Evolutionary conservation across 2,329 filamentous ascomycete genomes (phyloP).

Genomic region (Graphilbum fragrans): DNA sequence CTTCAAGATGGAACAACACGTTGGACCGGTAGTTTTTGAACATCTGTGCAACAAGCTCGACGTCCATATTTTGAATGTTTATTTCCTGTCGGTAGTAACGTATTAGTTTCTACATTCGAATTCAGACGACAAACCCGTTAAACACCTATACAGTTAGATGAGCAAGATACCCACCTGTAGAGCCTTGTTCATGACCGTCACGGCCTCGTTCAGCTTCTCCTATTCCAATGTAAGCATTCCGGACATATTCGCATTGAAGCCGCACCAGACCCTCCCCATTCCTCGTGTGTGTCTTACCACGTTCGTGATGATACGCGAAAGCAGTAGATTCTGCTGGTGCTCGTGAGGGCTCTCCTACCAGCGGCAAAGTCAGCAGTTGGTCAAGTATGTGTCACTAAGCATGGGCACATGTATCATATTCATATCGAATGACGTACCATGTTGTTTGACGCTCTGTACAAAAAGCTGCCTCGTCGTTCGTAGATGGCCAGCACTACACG

Average conservation of each 20-base stretch:
- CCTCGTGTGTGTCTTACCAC: slow-evolving; percentile 53
- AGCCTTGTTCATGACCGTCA: slow-evolving; percentile 84
- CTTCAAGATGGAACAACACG: slow-evolving; percentile 92
- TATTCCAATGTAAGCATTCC: slow-evolving; percentile 21
- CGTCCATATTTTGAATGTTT: slow-evolving; percentile 98
- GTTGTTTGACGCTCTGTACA: too few relatives aligned
- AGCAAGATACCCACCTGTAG: slow-evolving; percentile 51
- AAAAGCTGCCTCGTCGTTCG: too few relatives aligned
- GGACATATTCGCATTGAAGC: background rate
- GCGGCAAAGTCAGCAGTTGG: background rate
- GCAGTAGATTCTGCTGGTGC: slow-evolving; percentile 86
- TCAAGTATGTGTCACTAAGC: too few relatives aligned
- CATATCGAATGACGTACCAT: too few relatives aligned
- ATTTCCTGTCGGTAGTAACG: slow-evolving; percentile 54
- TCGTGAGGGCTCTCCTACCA: slow-evolving; percentile 85
- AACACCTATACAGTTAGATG: too few relatives aligned
- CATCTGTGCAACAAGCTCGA: slow-evolving; percentile 96
- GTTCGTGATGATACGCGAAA: slow-evolving; percentile 94
- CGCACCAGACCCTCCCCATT: background rate
- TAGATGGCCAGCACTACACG: too few relatives aligned
- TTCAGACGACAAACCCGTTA: background rate
- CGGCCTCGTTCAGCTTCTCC: slow-evolving; percentile 95
- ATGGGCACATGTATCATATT: too few relatives aligned
- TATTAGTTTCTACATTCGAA: background rate
- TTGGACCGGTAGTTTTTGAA: slow-evolving; percentile 99